Base-by-base conservation (phyloP, 352 stramenopile species). In the Phytophthora ohioensis region DNA sequence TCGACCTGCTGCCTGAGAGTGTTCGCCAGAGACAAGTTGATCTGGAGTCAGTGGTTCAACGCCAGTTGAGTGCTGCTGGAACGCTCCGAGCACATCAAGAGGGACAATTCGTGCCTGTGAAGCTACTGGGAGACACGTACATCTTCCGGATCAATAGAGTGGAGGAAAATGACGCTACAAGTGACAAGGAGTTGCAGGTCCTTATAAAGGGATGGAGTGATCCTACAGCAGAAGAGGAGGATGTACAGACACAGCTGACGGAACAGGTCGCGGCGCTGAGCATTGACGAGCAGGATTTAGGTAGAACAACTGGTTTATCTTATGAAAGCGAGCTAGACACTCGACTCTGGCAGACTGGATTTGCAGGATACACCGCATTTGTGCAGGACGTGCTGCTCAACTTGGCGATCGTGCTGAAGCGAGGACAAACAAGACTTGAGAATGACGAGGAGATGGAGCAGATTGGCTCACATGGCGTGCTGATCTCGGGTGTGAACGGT, bases 321-420 rank as follows among this genome's bases (percentile, higher is more conserved):
- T 77, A 62, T 38, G 63, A 81, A 36, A 66, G 38, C 11, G 54
- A 69, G 30, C 57, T 90, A 17, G 56, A 59, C 9, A 38, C 17
- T 8, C 69, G 81, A 56, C 67, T 90, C 4, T 78, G 58, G 68
- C 10, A 47, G 0, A 30, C 54, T 27, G 83, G 83, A 2, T 84
- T 92, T 65, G 80, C 66, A 43, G 87, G 83, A 17, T 94, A 91
- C 71, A 72, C 69, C 3, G 27, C 52, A 7, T 81, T 91, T 42
- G 9, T 92, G 30, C 64, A 81, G 15, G 80, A 92, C 21, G 55
- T 83, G 31, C 55, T 92, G 45, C 75, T 94, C 9, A 84, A 90
- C 36, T 54, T 91, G 6, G 76, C 79, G 15, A 69, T 94, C 12
- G 67, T 83, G 9, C 31, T 88, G 42, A 80, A 79, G 53, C 38